A percentile compares a stretch with the other conserved stretches of the same genome.
These are phyloP conservation scores for Phytopythium litorale DNA, from an alignment of 352 stramenopile genomes.

Conservation along the genomic window DNA sequence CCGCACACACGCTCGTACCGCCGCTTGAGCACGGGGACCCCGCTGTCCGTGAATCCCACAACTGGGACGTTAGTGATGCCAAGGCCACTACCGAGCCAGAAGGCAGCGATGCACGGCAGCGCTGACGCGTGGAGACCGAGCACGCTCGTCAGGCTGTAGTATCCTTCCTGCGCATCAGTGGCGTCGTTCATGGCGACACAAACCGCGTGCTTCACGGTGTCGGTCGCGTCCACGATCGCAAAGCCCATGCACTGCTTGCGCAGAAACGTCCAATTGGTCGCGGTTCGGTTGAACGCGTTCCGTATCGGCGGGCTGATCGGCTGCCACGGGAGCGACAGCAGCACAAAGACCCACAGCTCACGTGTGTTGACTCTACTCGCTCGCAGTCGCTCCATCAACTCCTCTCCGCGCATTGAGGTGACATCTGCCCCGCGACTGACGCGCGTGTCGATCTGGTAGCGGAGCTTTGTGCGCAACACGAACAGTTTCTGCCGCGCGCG, in stretches of 20 bases:
- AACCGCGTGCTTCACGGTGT: constrained; percentile 6
- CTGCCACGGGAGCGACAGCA: constrained; percentile 30
- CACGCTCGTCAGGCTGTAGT: constrained; percentile 33
- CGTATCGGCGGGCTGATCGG: constrained; percentile 6
- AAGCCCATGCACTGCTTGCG: constrained; percentile 24
- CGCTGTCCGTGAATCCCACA: not conserved
- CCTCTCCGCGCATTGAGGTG: constrained; percentile 4
- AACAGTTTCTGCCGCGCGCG: constrained; percentile 27
- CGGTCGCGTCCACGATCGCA: constrained; percentile 18
- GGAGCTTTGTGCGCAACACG: constrained; percentile 26
- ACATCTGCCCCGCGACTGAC: constrained; percentile 16
- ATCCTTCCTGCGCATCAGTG: not conserved
- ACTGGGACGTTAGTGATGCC: not conserved
- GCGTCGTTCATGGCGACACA: not conserved
- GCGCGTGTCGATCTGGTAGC: constrained; percentile 27
- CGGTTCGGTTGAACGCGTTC: constrained; percentile 21
- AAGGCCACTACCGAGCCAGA: constrained; percentile 27
- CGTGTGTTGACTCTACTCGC: not conserved
- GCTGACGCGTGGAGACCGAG: constrained; percentile 13
- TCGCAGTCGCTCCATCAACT: constrained; percentile 13
- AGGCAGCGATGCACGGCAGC: constrained; percentile 31
- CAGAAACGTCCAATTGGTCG: constrained; percentile 33
- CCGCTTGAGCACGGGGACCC: not conserved
- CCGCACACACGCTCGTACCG: constrained; percentile 15
- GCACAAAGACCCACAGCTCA: constrained; percentile 30